Evolutionary conservation across 2,329 filamentous ascomycete species (phyloP).

Genomic region (Pestalotiopsis sp.): DNA sequence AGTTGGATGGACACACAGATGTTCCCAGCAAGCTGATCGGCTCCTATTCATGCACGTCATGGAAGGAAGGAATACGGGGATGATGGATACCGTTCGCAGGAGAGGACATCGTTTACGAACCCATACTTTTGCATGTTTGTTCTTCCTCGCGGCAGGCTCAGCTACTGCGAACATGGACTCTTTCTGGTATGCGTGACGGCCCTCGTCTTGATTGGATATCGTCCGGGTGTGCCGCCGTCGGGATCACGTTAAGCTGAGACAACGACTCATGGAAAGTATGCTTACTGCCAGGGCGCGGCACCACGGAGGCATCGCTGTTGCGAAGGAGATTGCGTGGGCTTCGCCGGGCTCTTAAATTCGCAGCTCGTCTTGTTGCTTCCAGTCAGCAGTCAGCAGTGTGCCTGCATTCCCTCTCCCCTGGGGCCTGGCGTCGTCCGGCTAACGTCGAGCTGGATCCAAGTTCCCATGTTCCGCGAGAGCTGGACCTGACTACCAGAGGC

Average conservation of each 20-base stretch:
- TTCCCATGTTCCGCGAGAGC: background rate
- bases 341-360: background rate
- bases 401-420: background rate
- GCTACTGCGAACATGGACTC: background rate
- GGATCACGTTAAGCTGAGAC: background rate
- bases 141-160: background rate
- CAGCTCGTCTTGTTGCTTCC: no score
- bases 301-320: background rate
- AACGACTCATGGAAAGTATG: background rate
- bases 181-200: background rate
- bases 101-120: background rate
- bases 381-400: background rate
- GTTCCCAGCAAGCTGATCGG: background rate
- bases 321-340: background rate
- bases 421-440: background rate
- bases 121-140: background rate
- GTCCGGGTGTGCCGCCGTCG: background rate
- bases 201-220: background rate
- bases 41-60: background rate
- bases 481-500: background rate
- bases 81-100: background rate
- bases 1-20: background rate
- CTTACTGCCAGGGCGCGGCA: background rate
- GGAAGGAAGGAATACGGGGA: background rate
- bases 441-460: background rate